Percentiles rank a stretch among this genome's conserved stretches.
Conservation (phyloP, 73 alveolate species). For the Tetrahymena borealis region DNA sequence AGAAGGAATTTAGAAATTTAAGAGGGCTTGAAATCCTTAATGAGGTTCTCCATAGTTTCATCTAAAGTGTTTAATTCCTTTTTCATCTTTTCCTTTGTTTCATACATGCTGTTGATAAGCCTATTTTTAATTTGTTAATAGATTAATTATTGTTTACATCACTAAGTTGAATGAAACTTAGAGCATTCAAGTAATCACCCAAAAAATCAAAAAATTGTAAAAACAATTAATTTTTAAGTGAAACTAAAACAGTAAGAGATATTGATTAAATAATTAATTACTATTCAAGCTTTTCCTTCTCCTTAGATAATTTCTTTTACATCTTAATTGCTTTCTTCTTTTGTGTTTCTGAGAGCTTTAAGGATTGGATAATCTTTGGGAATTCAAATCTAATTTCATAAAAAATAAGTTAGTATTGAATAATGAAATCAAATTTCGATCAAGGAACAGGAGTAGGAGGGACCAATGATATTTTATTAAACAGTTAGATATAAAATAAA, state of each 20-base stretch:
- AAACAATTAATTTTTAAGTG: too few species aligned
- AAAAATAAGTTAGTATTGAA: too few species aligned
- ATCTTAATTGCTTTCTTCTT: not conserved
- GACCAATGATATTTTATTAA: too few species aligned
- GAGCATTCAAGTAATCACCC: not conserved
- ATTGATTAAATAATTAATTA: not conserved
- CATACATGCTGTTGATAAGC: not conserved
- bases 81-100: not conserved
- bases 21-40: not conserved
- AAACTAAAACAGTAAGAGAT: not conserved
- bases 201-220: too few species aligned
- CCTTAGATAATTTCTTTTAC: not conserved
- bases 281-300: not conserved
- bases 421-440: too few species aligned
- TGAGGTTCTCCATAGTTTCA: not conserved
- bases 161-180: not conserved
- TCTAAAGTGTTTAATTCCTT: not conserved
- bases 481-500: too few species aligned
- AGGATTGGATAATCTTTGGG: not conserved
- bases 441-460: too few species aligned
- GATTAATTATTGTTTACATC: not conserved
- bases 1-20: not conserved
- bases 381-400: not conserved
- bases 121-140: not conserved
- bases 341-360: not conserved